Evolutionary conservation across 2,329 filamentous ascomycete species (phyloP).

Genomic region (Bipolaris cookei): DNA sequence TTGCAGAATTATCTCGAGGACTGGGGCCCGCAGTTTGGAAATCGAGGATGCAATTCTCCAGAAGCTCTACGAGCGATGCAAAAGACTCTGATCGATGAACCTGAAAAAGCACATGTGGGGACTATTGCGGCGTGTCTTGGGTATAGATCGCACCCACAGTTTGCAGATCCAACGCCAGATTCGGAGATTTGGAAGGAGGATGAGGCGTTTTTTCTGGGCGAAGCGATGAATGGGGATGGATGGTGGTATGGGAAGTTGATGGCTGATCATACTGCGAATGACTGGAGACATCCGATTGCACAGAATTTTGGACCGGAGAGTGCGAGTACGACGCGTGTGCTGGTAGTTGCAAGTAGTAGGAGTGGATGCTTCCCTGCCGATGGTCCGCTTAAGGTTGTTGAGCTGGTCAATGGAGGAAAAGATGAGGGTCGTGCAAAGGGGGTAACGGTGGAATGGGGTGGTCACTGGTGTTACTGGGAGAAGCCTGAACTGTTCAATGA

Average conservation of each 20-base stretch:
- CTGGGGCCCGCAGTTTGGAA: conserved; percentile 32
- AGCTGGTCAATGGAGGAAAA: conserved; percentile 25
- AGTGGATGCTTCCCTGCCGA: conserved; percentile 40
- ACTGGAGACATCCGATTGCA: conserved; percentile 33
- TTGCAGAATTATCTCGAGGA: conserved; percentile 35
- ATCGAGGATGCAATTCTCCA: conserved; percentile 29
- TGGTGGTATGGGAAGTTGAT: conserved; percentile 42
- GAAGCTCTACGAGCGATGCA: conserved; percentile 26
- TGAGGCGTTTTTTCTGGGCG: conserved; percentile 32
- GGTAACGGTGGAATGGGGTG: conserved; percentile 33
- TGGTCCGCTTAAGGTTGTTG: conserved; percentile 32
- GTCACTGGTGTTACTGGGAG: conserved; percentile 45
- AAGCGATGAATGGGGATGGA: conserved; percentile 33
- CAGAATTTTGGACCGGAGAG: conserved; percentile 27
- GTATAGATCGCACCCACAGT: conserved; percentile 30
- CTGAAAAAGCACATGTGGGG: conserved; percentile 24
- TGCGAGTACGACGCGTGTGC: conserved; percentile 23
- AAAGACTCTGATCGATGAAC: conserved; percentile 16
- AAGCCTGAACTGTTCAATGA: conserved; percentile 33
- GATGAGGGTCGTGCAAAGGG: conserved; percentile 23
- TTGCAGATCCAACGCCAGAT: conserved; percentile 17
- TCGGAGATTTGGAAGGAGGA: conserved; percentile 28
- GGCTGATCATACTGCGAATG: conserved; percentile 38
- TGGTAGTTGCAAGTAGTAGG: conserved; percentile 36
- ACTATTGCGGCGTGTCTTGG: conserved; percentile 35